Evolutionary conservation across 441 rosid species (phyloP).

Genomic region (Melastoma candidum): DNA sequence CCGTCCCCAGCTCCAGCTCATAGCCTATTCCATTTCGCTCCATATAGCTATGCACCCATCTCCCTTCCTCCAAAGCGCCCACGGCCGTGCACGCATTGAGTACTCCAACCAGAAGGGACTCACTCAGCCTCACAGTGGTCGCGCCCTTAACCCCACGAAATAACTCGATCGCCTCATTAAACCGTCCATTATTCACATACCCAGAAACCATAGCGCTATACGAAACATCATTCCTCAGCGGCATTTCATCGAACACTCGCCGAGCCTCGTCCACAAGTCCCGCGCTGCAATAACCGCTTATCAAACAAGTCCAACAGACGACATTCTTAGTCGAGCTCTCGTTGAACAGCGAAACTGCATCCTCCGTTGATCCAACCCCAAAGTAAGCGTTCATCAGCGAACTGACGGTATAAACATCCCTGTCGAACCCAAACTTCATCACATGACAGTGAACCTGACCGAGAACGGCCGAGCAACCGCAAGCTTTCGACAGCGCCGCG

Average conservation of each 20-base stretch:
- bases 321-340: background rate
- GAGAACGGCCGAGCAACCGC: background rate
- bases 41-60: conserved; percentile 1
- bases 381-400: conserved; percentile 1
- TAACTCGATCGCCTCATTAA: conserved; percentile 6
- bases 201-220: conserved; percentile 5
- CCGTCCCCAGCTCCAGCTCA: no score
- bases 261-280: conserved; percentile 6
- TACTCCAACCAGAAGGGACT: background rate
- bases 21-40: no score
- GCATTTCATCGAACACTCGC: background rate
- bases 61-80: conserved; percentile 1
- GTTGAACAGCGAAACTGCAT: conserved; percentile 1
- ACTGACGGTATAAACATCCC: background rate
- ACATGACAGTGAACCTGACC: conserved; percentile 3
- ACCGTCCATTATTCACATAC: background rate
- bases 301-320: conserved; percentile 1
- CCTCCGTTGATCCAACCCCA: background rate
- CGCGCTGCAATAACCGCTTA: background rate
- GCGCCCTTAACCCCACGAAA: background rate
- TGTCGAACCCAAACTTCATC: background rate
- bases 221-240: background rate
- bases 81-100: background rate
- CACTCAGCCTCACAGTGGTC: background rate
- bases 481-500: background rate